phyloP scores from a whole-genome alignment of 352 stramenopile species.

The Detonula confervacea region DNA sequence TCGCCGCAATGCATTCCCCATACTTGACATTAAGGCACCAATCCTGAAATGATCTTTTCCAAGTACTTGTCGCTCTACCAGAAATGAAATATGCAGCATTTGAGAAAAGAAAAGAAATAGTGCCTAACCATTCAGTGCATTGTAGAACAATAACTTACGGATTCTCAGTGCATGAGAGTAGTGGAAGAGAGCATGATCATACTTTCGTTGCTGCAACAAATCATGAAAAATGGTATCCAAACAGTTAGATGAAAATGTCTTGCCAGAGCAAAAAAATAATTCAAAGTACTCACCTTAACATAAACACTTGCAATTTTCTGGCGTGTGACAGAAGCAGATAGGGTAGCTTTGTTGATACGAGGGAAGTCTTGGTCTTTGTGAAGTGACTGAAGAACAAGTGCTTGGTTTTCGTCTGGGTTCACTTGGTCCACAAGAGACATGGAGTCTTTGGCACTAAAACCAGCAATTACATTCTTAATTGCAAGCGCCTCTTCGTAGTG shows the following conservation, averaged over 20 bases:
- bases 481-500: conserved; percentile 62
- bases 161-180: conserved; percentile 56
- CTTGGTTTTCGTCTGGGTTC: conserved; percentile 40
- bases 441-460: conserved; percentile 32
- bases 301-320: conserved; percentile 55
- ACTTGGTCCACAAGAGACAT: conserved; percentile 23
- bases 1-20: conserved; percentile 51
- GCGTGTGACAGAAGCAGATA: conserved; percentile 57
- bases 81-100: conserved; percentile 5
- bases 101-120: conserved; percentile 8
- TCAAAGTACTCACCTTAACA: conserved; percentile 41
- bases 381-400: conserved; percentile 46
- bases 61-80: conserved; percentile 50
- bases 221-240: background rate
- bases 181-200: conserved; percentile 54
- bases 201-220: conserved; percentile 48
- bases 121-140: background rate
- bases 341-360: conserved; percentile 48
- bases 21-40: conserved; percentile 46
- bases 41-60: conserved; percentile 59
- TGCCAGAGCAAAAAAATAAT: background rate
- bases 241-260: background rate
- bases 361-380: conserved; percentile 47
- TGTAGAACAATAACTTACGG: conserved; percentile 33
- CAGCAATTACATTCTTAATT: conserved; percentile 61